These are phyloP conservation scores for Hypsizygus ulmarius DNA, from an alignment of 1,284 basidiomycete species.

Conservation along the genomic window DNA sequence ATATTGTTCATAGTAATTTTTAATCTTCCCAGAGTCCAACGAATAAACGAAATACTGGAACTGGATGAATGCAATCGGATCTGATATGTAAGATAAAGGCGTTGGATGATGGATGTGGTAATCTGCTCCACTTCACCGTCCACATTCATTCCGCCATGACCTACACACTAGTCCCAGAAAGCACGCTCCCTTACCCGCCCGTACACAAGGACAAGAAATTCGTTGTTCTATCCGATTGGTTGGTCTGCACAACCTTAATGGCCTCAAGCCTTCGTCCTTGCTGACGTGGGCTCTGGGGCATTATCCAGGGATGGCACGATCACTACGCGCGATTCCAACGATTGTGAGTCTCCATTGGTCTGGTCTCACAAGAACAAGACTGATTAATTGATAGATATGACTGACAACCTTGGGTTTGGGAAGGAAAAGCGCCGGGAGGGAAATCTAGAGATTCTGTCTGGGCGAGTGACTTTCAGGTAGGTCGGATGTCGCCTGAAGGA, in stretches of 20 bases:
- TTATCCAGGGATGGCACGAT: slow-evolving; percentile 84
- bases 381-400: slow-evolving; percentile 52
- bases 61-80: not conserved
- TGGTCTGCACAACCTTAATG: slow-evolving; percentile 30
- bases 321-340: slow-evolving; percentile 87
- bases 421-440: slow-evolving; percentile 63
- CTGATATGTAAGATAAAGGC: not conserved
- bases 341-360: slow-evolving; percentile 56
- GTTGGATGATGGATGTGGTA: no score
- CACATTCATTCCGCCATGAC: slow-evolving; percentile 11
- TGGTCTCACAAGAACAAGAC: not conserved
- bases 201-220: slow-evolving; percentile 80
- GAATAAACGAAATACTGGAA: no score
- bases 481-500: not conserved
- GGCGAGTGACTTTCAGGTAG: slow-evolving; percentile 68
- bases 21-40: no score
- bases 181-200: slow-evolving; percentile 76
- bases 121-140: slow-evolving; percentile 2
- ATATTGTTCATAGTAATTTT: not conserved
- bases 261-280: slow-evolving; percentile 1
- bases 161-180: slow-evolving; percentile 41
- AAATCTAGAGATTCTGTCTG: slow-evolving; percentile 71
- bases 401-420: slow-evolving; percentile 76
- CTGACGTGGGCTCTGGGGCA: slow-evolving; percentile 6
- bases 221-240: slow-evolving; percentile 89